Conservation (phyloP, 306 rosid species). For the Quercus bicolor region DNA sequence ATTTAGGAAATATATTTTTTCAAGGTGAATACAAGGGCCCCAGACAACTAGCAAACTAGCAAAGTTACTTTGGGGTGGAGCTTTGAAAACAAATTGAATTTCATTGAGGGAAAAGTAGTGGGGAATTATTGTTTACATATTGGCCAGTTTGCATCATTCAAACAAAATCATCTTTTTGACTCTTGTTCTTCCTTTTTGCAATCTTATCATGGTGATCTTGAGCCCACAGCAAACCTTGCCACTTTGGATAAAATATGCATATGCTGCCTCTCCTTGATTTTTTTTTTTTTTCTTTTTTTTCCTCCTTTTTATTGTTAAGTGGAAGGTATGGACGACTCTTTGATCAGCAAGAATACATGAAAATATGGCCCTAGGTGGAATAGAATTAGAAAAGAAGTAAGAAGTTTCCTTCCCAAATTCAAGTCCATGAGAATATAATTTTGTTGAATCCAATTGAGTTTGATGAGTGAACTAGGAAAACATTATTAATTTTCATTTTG, state of each 20-base stretch:
- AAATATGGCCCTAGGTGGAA: background rate
- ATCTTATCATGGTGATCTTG: background rate
- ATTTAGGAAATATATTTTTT: background rate
- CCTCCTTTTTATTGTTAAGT: no score
- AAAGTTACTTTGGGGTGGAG: constrained; percentile 12
- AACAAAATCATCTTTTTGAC: constrained; percentile 11
- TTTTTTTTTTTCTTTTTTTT: no score
- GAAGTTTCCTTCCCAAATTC: background rate
- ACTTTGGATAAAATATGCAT: no score
- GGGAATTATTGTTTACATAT: constrained; percentile 9
- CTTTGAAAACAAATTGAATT: constrained; percentile 7
- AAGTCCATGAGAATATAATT: background rate
- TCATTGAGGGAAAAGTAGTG: constrained; percentile 7
- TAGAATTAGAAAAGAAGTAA: background rate
- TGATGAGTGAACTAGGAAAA: no score
- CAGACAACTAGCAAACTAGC: background rate
- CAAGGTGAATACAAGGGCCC: background rate
- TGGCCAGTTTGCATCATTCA: constrained; percentile 1
- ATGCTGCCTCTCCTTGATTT: no score
- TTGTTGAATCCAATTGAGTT: no score
- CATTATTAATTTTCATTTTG: no score
- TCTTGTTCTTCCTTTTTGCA: background rate
- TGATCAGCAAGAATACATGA: background rate
- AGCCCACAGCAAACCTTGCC: background rate
- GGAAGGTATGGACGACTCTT: background rate